These are phyloP conservation scores for Pseudocercospora eumusae DNA, from an alignment of 2,329 filamentous ascomycete genomes.

Conservation along the genomic window DNA sequence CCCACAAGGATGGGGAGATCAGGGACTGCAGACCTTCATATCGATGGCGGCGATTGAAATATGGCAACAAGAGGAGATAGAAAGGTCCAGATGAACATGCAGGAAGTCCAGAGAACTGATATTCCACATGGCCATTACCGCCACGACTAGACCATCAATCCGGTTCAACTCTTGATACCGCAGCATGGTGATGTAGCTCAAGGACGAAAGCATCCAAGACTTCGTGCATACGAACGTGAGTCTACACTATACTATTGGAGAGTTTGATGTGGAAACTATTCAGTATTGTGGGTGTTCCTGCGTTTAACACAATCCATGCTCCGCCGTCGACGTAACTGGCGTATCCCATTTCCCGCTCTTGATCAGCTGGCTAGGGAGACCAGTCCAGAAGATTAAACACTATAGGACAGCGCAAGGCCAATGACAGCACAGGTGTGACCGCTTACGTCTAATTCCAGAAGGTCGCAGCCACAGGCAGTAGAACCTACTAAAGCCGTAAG, in stretches of 20 bases:
- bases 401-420: background rate
- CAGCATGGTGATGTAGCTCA: background rate
- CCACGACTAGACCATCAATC: background rate
- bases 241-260: background rate
- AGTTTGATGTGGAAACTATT: background rate
- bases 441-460: background rate
- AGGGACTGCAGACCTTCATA: background rate
- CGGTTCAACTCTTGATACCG: background rate
- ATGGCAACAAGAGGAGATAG: background rate
- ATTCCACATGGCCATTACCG: background rate
- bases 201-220: background rate
- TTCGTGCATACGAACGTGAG: background rate
- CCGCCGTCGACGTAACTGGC: background rate
- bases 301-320: background rate
- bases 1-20: background rate
- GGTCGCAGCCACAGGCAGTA: background rate
- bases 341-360: background rate
- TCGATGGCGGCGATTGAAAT: no score
- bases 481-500: background rate
- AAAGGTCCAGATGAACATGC: background rate
- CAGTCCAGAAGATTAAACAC: background rate
- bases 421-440: background rate
- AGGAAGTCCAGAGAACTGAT: background rate
- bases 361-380: background rate
- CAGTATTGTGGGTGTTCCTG: background rate